Conservation (phyloP, 441 rosid species). For the Theobroma grandiflorum region DNA sequence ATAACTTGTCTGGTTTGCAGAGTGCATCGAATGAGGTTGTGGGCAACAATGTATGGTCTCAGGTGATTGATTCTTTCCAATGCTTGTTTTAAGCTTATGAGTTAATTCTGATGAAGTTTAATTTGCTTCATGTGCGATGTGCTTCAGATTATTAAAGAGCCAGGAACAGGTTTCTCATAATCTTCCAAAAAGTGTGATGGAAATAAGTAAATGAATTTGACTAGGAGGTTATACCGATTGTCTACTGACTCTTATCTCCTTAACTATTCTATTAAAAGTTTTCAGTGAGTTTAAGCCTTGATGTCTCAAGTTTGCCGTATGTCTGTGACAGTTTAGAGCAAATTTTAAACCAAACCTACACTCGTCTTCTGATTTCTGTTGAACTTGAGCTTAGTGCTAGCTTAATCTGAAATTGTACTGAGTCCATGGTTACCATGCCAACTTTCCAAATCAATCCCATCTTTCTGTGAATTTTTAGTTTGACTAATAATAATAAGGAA, state of each 20-base stretch:
- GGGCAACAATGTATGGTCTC: constrained; percentile 44
- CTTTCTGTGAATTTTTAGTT: neutral
- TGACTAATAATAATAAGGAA: no score
- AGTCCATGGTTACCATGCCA: neutral
- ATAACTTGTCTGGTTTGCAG: constrained; percentile 42
- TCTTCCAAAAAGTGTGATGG: no score
- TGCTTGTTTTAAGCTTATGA: neutral
- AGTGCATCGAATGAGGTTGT: constrained; percentile 41
- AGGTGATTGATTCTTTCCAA: constrained; percentile 43
- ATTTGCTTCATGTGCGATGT: no score
- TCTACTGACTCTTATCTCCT: neutral
- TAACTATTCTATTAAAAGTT: neutral
- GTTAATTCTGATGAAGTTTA: neutral
- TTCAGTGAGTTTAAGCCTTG: neutral
- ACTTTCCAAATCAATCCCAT: neutral
- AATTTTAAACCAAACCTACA: no score
- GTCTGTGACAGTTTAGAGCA: neutral
- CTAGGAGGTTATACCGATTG: no score
- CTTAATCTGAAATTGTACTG: neutral
- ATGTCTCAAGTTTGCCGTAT: no score
- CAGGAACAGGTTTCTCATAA: no score
- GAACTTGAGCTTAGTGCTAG: neutral
- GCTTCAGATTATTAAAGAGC: neutral
- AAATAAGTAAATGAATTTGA: no score
- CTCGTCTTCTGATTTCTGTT: no score